Evolutionary conservation across 139 green algal species (phyloP).

Genomic region (Spirogloea muscicola): DNA sequence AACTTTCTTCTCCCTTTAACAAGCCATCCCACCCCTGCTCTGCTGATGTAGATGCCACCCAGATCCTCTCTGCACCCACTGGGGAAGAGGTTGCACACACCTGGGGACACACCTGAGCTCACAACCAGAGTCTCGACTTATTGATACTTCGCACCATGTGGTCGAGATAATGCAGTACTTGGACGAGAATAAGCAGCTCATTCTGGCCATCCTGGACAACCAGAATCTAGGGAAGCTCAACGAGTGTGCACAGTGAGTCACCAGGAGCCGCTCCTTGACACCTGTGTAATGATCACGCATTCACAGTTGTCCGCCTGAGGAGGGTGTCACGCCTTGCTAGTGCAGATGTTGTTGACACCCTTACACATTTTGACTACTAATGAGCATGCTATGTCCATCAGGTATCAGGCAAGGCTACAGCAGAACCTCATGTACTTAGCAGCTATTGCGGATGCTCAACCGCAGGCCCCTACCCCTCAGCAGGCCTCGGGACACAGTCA

Average conservation of each 20-base stretch:
- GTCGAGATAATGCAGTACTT: conserved; percentile 41
- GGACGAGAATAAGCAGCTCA: conserved; percentile 60
- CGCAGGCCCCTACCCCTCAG: conserved; percentile 27
- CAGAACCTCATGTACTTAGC: conserved; percentile 64
- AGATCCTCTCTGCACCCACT: too few species aligned
- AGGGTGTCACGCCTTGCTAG: background rate
- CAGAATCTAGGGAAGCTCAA: conserved; percentile 56
- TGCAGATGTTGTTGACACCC: conserved; percentile 10
- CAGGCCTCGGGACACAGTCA: background rate
- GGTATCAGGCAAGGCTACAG: conserved; percentile 55
- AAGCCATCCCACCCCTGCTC: too few species aligned
- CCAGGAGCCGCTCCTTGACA: background rate
- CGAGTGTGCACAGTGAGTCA: conserved; percentile 51
- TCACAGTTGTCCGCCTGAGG: background rate
- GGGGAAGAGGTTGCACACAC: too few species aligned
- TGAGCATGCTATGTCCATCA: conserved; percentile 13
- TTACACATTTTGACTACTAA: conserved; percentile 22
- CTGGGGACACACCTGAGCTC: too few species aligned
- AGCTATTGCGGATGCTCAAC: conserved; percentile 60
- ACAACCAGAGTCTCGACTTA: too few species aligned
- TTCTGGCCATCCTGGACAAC: conserved; percentile 57
- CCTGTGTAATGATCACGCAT: background rate
- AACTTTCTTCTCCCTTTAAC: too few species aligned
- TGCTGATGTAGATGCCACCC: too few species aligned
- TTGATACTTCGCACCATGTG: too few species aligned